Evolutionary conservation across 805 yeast species (phyloP), one percentile per base, ranked within the genome.

Genomic region (Wickerhamomyces alni): DNA sequence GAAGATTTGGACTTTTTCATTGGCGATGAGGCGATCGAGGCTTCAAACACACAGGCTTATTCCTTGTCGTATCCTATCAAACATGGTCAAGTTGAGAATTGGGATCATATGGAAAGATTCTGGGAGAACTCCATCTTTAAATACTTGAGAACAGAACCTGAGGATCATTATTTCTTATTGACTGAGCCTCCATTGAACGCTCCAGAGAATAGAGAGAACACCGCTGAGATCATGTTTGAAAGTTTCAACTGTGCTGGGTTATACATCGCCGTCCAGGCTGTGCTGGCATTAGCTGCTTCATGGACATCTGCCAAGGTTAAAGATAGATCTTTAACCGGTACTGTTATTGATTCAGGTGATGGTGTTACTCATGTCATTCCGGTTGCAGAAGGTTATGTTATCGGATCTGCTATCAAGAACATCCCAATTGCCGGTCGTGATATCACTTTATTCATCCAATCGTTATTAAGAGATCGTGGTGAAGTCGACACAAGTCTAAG

Each of bases 101-200:
- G 99, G 99, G 99, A 93, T 67, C 97, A 93, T 59, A 93, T 93
- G 99, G 99, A 93, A 65, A 75, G 99, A 60, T 91, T 88, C 64
- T 93, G 99, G 99, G 98, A 93, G 59, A 85, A 86, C 56, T 87
- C 96, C 35, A 89, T 93, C 57, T 93, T 93, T 71, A 91, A 93
- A 67, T 93, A 93, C 61, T 74, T 93, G 52, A 80, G 96, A 62
- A 87, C 98, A 61, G 99, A 93, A 66, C 99, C 99, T 13, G 99
- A 93, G 63, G 99, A 93, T 65, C 99, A 93, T 59, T 88, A 87
- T 59, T 93, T 93, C 65, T 69, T 93, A 41, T 67, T 93, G 42
- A 93, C 99, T 37, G 99, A 93, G 67, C 99, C 99, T 10, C 99
- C 99, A 17, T 75, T 93, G 50, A 93, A 93, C 58, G 97, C 99